These are phyloP conservation scores for Scutellaria baicalensis DNA, from an alignment of 257 asterid species.

Conservation along the genomic window DNA sequence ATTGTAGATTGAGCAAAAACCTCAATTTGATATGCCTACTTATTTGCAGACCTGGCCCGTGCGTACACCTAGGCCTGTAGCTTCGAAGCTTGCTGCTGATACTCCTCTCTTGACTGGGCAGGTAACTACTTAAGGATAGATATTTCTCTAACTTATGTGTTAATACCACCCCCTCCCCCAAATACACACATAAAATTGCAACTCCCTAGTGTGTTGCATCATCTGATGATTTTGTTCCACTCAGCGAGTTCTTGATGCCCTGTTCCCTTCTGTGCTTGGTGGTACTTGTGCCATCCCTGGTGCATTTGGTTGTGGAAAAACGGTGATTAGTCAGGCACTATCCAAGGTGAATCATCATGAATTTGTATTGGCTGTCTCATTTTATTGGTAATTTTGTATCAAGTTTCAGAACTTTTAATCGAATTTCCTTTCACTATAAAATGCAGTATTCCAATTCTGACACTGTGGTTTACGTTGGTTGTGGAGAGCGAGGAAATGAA, in stretches of 20 bases:
- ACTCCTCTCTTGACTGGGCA: conserved; percentile 99
- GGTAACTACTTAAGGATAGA: conserved; percentile 36
- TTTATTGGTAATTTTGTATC: background rate
- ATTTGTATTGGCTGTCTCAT: conserved; percentile 3
- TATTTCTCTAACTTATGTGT: background rate
- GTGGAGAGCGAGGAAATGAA: conserved; percentile 99
- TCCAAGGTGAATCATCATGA: conserved; percentile 61
- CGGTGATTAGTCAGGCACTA: conserved; percentile 99
- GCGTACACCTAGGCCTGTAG: conserved; percentile 96
- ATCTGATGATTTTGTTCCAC: conserved; percentile 23
- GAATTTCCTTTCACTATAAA: conserved; percentile 11
- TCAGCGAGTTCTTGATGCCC: conserved; percentile 99
- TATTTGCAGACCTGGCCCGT: conserved; percentile 90
- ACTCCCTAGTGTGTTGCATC: background rate
- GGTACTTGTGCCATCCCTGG: conserved; percentile 99
- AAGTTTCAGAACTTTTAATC: conserved; percentile 1
- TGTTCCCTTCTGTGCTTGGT: conserved; percentile 98
- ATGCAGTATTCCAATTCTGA: conserved; percentile 96
- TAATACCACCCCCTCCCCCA: background rate
- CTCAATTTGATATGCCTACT: conserved; percentile 15
- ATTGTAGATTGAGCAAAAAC: conserved; percentile 4
- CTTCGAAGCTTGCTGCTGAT: conserved; percentile 95
- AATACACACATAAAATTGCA: background rate
- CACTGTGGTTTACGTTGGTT: conserved; percentile 97
- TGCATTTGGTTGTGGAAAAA: conserved; percentile 99